These are phyloP conservation scores for Quillaja saponaria DNA, from an alignment of 306 rosid species.

Conservation along the genomic window DNA sequence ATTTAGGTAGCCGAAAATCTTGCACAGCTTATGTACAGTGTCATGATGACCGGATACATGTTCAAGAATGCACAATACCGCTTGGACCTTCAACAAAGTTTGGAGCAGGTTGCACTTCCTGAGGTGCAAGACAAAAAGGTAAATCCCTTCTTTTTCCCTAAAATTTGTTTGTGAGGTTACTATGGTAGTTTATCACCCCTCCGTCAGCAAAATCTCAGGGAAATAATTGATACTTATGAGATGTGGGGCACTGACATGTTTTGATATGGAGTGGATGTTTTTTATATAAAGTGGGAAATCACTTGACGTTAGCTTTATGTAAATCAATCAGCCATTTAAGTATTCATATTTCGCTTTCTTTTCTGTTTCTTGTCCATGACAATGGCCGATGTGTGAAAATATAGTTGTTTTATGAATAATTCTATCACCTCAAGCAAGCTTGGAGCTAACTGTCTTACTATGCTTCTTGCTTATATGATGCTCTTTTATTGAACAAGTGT, in stretches of 20 bases:
- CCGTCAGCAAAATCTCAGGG: too few relatives aligned
- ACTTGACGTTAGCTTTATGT: neutral
- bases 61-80: conserved; percentile 93
- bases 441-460: too few relatives aligned
- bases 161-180: too few relatives aligned
- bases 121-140: conserved; percentile 78
- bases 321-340: neutral
- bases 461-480: too few relatives aligned
- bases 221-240: too few relatives aligned
- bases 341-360: too few relatives aligned
- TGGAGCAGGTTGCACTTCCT: conserved; percentile 93
- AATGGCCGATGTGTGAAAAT: too few relatives aligned
- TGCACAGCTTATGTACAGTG: conserved; percentile 98
- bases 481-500: too few relatives aligned
- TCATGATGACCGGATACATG: conserved; percentile 98
- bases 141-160: conserved; percentile 15
- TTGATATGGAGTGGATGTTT: neutral
- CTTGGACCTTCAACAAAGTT: conserved; percentile 87
- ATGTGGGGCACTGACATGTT: too few relatives aligned
- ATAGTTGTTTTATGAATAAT: too few relatives aligned
- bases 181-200: neutral
- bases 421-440: too few relatives aligned
- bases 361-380: too few relatives aligned
- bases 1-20: conserved; percentile 96
- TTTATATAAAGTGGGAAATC: neutral